phyloP scores from a whole-genome alignment of 345 rosid species.

The Hypericum perforatum region DNA sequence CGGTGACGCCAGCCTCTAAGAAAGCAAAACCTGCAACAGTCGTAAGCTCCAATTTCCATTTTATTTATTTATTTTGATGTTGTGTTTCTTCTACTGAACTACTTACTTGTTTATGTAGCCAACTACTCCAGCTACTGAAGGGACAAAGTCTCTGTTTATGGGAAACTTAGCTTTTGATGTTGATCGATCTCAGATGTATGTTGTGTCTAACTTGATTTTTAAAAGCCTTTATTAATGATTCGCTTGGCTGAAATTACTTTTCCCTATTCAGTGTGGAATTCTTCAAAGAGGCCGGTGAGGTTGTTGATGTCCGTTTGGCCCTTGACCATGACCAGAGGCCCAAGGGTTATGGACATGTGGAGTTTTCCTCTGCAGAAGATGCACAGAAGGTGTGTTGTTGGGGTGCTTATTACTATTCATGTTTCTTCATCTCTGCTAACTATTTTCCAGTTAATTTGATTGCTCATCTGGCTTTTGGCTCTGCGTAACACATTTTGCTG shows the following conservation, averaged over 20 bases:
- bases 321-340: constrained; percentile 36
- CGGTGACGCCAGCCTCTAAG: constrained; percentile 20
- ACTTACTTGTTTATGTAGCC: constrained; percentile 32
- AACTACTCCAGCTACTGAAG: constrained; percentile 49
- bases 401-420: background rate
- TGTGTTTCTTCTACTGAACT: background rate
- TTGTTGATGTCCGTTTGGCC: constrained; percentile 63
- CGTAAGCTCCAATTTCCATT: constrained; percentile 24
- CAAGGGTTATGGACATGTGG: constrained; percentile 80
- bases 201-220: background rate
- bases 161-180: constrained; percentile 58
- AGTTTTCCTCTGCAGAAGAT: constrained; percentile 54
- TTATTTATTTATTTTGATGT: background rate
- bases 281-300: constrained; percentile 60
- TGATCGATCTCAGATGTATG: constrained; percentile 58
- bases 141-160: constrained; percentile 53
- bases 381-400: constrained; percentile 46
- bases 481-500: no score
- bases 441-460: background rate
- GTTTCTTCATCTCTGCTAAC: background rate
- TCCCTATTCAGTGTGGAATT: constrained; percentile 44
- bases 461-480: background rate
- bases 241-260: constrained; percentile 4
- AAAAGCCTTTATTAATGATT: no score
- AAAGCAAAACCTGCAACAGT: constrained; percentile 22